A percentile compares a stretch with the other conserved stretches of the same genome.
Conservation (phyloP, 2,329 filamentous ascomycete genomes). For the Fusarium subtropicale region DNA sequence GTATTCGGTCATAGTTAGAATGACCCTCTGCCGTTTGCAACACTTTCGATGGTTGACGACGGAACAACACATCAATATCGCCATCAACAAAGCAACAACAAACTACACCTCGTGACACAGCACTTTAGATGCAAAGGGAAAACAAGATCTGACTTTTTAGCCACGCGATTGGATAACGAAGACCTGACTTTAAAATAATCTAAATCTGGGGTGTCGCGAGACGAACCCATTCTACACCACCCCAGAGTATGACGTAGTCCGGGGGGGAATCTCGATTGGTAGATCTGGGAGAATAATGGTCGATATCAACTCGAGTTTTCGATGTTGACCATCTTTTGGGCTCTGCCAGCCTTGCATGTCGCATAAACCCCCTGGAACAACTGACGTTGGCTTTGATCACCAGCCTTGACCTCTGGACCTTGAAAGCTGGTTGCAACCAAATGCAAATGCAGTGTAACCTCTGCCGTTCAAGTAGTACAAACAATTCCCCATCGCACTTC, state of each 20-base stretch:
- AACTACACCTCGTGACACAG: slow-evolving; percentile 18
- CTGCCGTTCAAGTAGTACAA: neutral
- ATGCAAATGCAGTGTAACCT: neutral
- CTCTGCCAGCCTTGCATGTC: slow-evolving; percentile 30
- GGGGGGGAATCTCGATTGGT: slow-evolving; percentile 36
- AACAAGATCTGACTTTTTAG: slow-evolving; percentile 5
- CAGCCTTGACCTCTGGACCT: slow-evolving; percentile 13
- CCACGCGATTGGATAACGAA: neutral
- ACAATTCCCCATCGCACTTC: neutral
- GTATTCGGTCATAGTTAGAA: slow-evolving; percentile 18
- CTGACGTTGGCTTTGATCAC: slow-evolving; percentile 37
- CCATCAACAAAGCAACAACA: neutral
- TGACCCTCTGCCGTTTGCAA: slow-evolving; percentile 17
- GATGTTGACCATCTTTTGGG: slow-evolving; percentile 9
- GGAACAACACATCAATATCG: slow-evolving; percentile 14
- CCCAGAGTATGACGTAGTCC: slow-evolving; percentile 44
- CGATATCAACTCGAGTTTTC: slow-evolving; percentile 27
- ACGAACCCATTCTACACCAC: slow-evolving; percentile 15
- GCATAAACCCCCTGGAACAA: neutral
- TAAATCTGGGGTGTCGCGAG: slow-evolving; percentile 30
- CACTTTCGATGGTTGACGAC: neutral
- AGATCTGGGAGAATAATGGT: slow-evolving; percentile 13
- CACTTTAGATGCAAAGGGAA: neutral
- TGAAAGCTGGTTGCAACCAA: slow-evolving; percentile 1
- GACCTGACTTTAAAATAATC: neutral